Evolutionary conservation across 441 rosid species (phyloP).

Genomic region (Jatropha podagrica): DNA sequence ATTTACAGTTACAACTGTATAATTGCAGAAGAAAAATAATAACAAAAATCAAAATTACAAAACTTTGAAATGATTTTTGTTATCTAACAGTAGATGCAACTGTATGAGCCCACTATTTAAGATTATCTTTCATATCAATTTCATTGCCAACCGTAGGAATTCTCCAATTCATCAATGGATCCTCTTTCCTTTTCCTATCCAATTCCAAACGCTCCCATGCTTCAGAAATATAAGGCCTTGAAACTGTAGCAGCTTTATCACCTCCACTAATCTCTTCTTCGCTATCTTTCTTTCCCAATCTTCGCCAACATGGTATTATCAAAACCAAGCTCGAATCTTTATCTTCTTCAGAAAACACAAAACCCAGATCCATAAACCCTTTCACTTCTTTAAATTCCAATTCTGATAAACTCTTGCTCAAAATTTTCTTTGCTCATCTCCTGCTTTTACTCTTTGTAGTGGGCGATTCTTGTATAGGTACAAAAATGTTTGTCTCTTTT

Average conservation of each 20-base stretch:
- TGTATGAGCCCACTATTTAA: slow-evolving; percentile 75
- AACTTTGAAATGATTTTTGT: neutral
- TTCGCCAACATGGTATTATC: slow-evolving; percentile 70
- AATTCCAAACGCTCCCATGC: slow-evolving; percentile 58
- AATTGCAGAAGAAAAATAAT: neutral
- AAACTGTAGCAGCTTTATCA: slow-evolving; percentile 25
- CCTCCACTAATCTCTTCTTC: slow-evolving; percentile 18
- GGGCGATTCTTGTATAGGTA: slow-evolving; percentile 2
- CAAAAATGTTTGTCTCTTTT: slow-evolving; percentile 15
- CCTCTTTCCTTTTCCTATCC: slow-evolving; percentile 35
- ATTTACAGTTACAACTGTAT: slow-evolving; percentile 25
- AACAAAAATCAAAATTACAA: neutral
- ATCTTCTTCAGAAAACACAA: slow-evolving; percentile 75
- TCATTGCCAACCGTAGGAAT: slow-evolving; percentile 53
- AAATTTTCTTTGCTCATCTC: slow-evolving; percentile 26
- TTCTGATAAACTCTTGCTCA: slow-evolving; percentile 54
- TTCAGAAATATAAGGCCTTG: slow-evolving; percentile 79
- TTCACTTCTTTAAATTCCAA: slow-evolving; percentile 68
- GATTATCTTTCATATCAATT: slow-evolving; percentile 61
- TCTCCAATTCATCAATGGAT: slow-evolving; percentile 57
- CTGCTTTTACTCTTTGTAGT: slow-evolving; percentile 8
- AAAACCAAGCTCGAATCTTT: slow-evolving; percentile 62
- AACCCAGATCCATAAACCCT: slow-evolving; percentile 91
- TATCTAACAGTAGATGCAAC: slow-evolving; percentile 69
- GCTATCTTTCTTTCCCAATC: slow-evolving; percentile 39